A percentile compares a stretch with the other conserved stretches of the same genome.
phyloP scores from a whole-genome alignment of 2,329 filamentous ascomycete species.

The Furcasterigmium sp. region DNA sequence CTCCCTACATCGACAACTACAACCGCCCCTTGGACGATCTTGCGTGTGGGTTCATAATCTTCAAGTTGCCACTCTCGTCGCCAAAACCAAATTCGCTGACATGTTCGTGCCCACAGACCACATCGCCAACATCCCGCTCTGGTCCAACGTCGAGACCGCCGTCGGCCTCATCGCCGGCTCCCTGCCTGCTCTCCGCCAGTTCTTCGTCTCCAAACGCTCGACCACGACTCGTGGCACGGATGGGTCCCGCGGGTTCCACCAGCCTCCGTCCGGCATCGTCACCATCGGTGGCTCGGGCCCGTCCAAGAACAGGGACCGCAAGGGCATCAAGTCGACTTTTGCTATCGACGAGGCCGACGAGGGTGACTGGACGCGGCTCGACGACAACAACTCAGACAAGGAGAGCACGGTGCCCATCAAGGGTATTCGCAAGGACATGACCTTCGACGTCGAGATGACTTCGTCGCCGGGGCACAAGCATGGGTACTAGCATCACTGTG shows the following conservation, averaged over 20 bases:
- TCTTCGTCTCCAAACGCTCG: slow-evolving; percentile 2
- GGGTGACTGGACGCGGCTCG: slow-evolving; percentile 11
- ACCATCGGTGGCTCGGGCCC: slow-evolving; percentile 10
- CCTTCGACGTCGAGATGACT: slow-evolving; percentile 2
- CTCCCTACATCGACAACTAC: slow-evolving; percentile 15
- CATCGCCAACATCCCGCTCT: slow-evolving; percentile 11
- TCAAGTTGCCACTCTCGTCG: background rate
- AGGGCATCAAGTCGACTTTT: slow-evolving; percentile 7
- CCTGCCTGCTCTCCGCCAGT: slow-evolving; percentile 10
- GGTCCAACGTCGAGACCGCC: slow-evolving; percentile 14
- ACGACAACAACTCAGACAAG: slow-evolving; percentile 10
- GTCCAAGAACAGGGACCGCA: slow-evolving; percentile 7
- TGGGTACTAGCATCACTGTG: too few relatives aligned
- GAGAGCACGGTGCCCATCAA: slow-evolving; percentile 11
- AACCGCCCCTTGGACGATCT: slow-evolving; percentile 10
- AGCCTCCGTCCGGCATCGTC: slow-evolving; percentile 5
- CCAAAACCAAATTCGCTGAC: background rate
- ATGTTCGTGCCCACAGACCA: slow-evolving; percentile 10
- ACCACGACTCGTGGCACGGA: slow-evolving; percentile 1
- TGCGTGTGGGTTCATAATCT: slow-evolving; percentile 9
- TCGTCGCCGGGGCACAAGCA: too few relatives aligned
- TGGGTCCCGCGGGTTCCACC: slow-evolving; percentile 1
- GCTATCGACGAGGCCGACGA: slow-evolving; percentile 5
- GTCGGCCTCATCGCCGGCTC: slow-evolving; percentile 13
- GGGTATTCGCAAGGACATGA: slow-evolving; percentile 9